Conservation (phyloP, 768 basidiomycete genomes). For the Amanita pallidorosea region DNA sequence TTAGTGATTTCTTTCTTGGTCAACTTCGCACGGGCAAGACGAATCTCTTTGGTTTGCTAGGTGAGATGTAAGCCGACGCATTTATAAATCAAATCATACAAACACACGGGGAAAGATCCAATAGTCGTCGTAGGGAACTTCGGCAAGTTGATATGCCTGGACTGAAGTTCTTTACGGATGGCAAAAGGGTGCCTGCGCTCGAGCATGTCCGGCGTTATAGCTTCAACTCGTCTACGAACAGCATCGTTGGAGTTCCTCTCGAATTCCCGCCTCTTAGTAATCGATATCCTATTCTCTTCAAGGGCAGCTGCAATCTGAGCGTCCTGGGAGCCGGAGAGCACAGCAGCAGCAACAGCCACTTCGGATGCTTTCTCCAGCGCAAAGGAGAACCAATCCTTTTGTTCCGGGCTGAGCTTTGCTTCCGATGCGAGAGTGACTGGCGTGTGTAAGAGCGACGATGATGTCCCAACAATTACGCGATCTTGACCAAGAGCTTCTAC, state of each 20-base stretch:
- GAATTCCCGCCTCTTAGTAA: slow-evolving; percentile 89
- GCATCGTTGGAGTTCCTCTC: slow-evolving; percentile 89
- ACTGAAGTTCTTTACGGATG: slow-evolving; percentile 78
- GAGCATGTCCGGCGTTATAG: slow-evolving; percentile 79
- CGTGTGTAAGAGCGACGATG: slow-evolving; percentile 96
- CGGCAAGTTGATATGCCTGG: slow-evolving; percentile 81
- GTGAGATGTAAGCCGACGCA: slow-evolving; percentile 7
- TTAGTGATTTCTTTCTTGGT: slow-evolving; percentile 82
- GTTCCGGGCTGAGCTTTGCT: slow-evolving; percentile 78
- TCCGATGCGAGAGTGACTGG: slow-evolving; percentile 93
- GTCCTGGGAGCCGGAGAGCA: slow-evolving; percentile 79
- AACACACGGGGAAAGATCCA: slow-evolving; percentile 88
- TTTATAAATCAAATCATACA: background rate
- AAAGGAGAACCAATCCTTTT: slow-evolving; percentile 98
- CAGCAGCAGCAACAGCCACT: slow-evolving; percentile 78
- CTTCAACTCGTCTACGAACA: slow-evolving; percentile 90
- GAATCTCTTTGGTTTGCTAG: slow-evolving; percentile 98
- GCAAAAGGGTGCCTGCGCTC: slow-evolving; percentile 86
- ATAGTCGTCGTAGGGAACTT: slow-evolving; percentile 99
- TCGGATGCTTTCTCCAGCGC: slow-evolving; percentile 93
- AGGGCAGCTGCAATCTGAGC: slow-evolving; percentile 56
- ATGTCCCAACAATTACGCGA: slow-evolving; percentile 89
- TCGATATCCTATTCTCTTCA: slow-evolving; percentile 84
- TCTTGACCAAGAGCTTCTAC: slow-evolving; percentile 73
- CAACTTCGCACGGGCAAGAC: slow-evolving; percentile 90